These are phyloP conservation scores for Cicer yamashitae DNA, from an alignment of 306 rosid genomes.

Conservation along the genomic window DNA sequence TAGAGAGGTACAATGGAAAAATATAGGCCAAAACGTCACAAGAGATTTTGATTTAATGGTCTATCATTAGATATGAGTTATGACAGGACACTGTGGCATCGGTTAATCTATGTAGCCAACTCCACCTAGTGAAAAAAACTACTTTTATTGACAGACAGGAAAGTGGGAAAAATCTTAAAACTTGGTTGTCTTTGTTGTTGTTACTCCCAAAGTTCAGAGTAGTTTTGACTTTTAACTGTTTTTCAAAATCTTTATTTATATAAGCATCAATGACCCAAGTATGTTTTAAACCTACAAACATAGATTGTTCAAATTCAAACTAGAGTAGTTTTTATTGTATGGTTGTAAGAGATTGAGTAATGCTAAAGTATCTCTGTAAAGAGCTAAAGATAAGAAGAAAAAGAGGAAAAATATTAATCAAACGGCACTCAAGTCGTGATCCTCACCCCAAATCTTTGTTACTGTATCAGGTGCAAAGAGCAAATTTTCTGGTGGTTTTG, in stretches of 20 bases:
- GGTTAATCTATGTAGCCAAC: neutral
- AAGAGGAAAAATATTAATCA: neutral
- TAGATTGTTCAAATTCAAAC: neutral
- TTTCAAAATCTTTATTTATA: neutral
- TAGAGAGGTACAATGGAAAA: neutral
- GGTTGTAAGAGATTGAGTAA: conserved; percentile 36
- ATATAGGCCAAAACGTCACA: neutral
- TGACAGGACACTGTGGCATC: neutral
- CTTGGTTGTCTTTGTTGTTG: neutral
- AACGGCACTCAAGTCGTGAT: conserved; percentile 11
- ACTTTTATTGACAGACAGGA: neutral
- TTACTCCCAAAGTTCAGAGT: neutral
- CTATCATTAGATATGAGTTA: neutral
- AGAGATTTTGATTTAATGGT: neutral
- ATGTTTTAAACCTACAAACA: neutral
- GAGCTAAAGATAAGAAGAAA: neutral
- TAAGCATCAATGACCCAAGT: conserved; percentile 9
- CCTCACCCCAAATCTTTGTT: conserved; percentile 29
- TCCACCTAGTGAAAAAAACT: neutral
- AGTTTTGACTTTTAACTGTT: conserved; percentile 1
- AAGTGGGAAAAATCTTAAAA: neutral
- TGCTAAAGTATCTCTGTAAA: neutral
- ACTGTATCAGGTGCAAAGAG: conserved; percentile 77
- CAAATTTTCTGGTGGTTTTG: conserved; percentile 95
- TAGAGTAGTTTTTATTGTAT: neutral